phyloP scores from a whole-genome alignment of 2,329 filamentous ascomycete genomes.

The Penicillium sp. region DNA sequence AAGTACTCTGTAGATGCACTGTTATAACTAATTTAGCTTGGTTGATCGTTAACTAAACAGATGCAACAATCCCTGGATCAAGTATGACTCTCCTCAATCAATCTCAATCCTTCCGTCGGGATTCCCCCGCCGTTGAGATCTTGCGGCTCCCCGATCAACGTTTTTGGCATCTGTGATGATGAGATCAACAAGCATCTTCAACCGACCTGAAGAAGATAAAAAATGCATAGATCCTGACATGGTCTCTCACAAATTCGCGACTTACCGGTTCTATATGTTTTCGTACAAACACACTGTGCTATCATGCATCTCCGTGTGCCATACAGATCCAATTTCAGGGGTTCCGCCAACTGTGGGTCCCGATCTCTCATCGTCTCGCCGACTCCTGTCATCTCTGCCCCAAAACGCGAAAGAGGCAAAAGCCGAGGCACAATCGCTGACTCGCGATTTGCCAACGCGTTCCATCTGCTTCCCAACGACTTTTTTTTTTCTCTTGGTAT shows the following conservation, averaged over 20 bases:
- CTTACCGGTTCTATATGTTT: too few relatives aligned
- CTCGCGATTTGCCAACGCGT: neutral
- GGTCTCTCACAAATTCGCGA: too few relatives aligned
- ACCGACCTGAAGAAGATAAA: too few relatives aligned
- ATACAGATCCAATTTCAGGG: neutral
- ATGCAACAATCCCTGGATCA: too few relatives aligned
- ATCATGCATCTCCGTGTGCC: too few relatives aligned
- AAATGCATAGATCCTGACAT: too few relatives aligned
- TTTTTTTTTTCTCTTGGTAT: neutral
- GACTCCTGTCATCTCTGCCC: neutral
- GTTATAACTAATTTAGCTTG: neutral
- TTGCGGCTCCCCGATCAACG: neutral
- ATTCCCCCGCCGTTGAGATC: neutral
- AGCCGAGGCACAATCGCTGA: neutral
- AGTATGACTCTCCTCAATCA: neutral
- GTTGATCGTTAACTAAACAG: too few relatives aligned
- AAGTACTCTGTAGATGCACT: neutral
- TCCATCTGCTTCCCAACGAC: conserved; percentile 12
- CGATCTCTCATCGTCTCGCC: neutral
- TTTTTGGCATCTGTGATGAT: neutral
- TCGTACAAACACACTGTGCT: too few relatives aligned
- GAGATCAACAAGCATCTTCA: too few relatives aligned
- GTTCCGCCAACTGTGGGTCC: neutral
- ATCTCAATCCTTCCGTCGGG: conserved; percentile 1
- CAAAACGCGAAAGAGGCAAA: neutral